These are phyloP conservation scores for Tilletia setariae DNA, from an alignment of 1,284 basidiomycete species.

Conservation along the genomic window DNA sequence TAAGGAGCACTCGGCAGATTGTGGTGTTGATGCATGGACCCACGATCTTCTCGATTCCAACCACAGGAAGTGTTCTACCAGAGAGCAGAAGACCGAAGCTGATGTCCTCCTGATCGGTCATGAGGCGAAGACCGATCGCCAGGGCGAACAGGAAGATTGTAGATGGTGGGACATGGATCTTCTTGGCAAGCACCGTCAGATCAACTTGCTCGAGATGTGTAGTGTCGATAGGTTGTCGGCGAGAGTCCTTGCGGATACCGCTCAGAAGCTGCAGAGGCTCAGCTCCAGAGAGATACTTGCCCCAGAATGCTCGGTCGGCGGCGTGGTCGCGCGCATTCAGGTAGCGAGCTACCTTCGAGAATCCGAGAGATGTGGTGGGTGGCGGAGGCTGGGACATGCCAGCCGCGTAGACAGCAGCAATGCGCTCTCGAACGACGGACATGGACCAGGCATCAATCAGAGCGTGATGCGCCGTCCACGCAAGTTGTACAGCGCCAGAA, in stretches of 20 bases:
- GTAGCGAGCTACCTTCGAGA: neutral
- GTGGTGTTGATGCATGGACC: slow-evolving; percentile 46
- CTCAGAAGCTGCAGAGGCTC: neutral
- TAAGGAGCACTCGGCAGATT: neutral
- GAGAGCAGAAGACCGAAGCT: slow-evolving; percentile 43
- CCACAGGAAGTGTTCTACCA: slow-evolving; percentile 33
- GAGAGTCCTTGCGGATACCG: neutral
- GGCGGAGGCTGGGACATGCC: neutral
- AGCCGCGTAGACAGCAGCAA: neutral
- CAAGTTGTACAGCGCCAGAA: neutral
- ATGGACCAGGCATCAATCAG: neutral
- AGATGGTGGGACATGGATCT: neutral
- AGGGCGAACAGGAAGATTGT: neutral
- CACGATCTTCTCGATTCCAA: slow-evolving; percentile 30
- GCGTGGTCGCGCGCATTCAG: neutral
- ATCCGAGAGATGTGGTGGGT: too few species aligned
- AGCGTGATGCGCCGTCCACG: neutral
- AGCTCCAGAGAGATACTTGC: neutral
- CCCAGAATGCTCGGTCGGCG: neutral
- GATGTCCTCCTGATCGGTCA: slow-evolving; percentile 26
- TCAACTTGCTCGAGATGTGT: neutral
- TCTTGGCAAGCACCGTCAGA: neutral
- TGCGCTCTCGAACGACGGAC: neutral
- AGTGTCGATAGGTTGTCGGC: neutral
- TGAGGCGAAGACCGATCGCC: neutral